Evolutionary conservation across 768 basidiomycete genomes (phyloP).

Genomic region (Baorangia bicolor): DNA sequence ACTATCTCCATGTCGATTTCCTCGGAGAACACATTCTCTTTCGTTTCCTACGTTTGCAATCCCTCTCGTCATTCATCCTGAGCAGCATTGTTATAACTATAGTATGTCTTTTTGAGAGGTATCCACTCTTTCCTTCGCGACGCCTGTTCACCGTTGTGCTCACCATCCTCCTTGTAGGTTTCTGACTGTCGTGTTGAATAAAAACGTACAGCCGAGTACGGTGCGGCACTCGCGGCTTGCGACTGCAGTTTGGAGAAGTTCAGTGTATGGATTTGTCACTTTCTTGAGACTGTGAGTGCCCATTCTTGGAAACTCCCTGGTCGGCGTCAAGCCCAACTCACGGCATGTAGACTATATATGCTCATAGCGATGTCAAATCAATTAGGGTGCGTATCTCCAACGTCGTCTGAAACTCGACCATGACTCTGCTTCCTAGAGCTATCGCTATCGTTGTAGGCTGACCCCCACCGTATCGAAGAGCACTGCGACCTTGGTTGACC

Average conservation of each 20-base stretch:
- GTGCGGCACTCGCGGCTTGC: constrained; percentile 42
- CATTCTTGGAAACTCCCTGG: neutral
- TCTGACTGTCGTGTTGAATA: constrained; percentile 49
- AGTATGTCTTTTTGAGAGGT: constrained; percentile 64
- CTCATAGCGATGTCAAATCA: constrained; percentile 71
- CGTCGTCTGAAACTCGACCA: neutral
- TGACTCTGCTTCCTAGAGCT: constrained; percentile 19
- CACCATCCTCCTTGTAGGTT: constrained; percentile 35
- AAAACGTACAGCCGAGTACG: constrained; percentile 45
- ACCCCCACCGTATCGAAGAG: neutral
- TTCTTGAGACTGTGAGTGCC: constrained; percentile 57
- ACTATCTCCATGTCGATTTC: constrained; percentile 43
- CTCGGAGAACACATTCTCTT: constrained; percentile 49
- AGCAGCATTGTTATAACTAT: constrained; percentile 43
- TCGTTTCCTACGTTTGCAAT: constrained; percentile 42
- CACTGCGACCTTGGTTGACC: neutral
- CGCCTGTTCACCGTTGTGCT: neutral
- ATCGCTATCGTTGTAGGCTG: constrained; percentile 26
- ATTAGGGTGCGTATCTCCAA: constrained; percentile 49
- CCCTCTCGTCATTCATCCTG: constrained; percentile 47
- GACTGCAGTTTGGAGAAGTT: constrained; percentile 52
- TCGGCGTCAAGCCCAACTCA: neutral
- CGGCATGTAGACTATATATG: constrained; percentile 58
- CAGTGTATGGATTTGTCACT: constrained; percentile 56
- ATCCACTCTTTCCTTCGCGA: constrained; percentile 9